A percentile compares a stretch with the other conserved stretches of the same genome.
phyloP scores from a whole-genome alignment of 1,284 basidiomycete species.

The Coniferiporia weirii region DNA sequence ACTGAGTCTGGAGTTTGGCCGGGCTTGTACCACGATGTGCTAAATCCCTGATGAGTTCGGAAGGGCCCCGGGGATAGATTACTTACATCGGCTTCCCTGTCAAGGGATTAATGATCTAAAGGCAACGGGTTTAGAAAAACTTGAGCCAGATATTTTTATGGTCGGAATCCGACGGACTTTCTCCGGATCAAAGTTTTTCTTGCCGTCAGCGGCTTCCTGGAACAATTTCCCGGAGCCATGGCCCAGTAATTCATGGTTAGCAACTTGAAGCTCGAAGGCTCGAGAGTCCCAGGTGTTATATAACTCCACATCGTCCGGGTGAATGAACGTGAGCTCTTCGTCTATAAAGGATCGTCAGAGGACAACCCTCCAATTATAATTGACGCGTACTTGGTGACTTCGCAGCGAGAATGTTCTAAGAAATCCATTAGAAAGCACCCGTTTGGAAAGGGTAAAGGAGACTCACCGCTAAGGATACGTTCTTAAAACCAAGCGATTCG shows the following conservation, averaged over 20 bases:
- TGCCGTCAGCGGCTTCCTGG: constrained; percentile 68
- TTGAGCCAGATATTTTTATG: constrained; percentile 6
- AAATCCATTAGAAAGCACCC: neutral
- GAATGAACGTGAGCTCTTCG: constrained; percentile 75
- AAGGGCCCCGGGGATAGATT: neutral
- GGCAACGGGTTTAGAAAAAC: neutral
- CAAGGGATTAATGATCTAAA: constrained; percentile 73
- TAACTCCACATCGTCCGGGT: constrained; percentile 61
- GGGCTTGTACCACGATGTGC: constrained; percentile 68
- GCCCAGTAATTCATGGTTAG: constrained; percentile 78
- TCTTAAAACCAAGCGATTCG: constrained; percentile 79
- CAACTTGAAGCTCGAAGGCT: constrained; percentile 81
- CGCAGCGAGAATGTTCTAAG: constrained; percentile 72
- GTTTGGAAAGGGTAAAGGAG: neutral
- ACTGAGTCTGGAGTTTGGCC: constrained; percentile 77
- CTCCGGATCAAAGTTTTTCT: constrained; percentile 71
- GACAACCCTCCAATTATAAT: neutral
- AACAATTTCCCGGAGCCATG: constrained; percentile 80
- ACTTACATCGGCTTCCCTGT: constrained; percentile 71
- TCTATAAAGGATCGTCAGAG: constrained; percentile 35
- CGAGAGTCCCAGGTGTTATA: constrained; percentile 73
- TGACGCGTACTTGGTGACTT: constrained; percentile 65
- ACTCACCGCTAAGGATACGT: constrained; percentile 68
- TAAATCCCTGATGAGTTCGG: constrained; percentile 31
- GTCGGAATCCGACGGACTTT: constrained; percentile 35